phyloP scores from a whole-genome alignment of 768 basidiomycete species.

The Xanthoconium purpureum region DNA sequence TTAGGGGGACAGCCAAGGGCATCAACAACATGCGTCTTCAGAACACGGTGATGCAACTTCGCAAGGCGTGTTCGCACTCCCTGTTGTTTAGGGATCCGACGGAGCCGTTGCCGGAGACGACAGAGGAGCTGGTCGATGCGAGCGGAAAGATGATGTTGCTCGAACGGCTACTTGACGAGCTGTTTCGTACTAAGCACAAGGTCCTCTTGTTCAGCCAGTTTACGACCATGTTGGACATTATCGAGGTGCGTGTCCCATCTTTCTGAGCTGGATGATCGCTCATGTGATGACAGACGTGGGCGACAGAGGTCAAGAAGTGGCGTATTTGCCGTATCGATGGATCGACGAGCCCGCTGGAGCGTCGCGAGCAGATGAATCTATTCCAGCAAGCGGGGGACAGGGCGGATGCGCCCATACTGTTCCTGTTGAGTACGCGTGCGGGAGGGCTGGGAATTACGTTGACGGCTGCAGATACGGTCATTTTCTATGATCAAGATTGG shows the following conservation, averaged over 20 bases:
- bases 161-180: conserved; percentile 77
- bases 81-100: conserved; percentile 65
- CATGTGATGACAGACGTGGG: conserved; percentile 56
- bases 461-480: conserved; percentile 55
- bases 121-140: conserved; percentile 77
- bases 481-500: conserved; percentile 26
- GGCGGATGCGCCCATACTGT: conserved; percentile 65
- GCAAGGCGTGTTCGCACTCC: conserved; percentile 94
- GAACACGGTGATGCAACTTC: conserved; percentile 94
- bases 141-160: conserved; percentile 98
- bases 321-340: conserved; percentile 91
- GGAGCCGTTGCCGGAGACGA: conserved; percentile 45
- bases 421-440: conserved; percentile 89
- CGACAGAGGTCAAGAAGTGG: conserved; percentile 78
- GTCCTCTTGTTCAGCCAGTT: conserved; percentile 91
- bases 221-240: conserved; percentile 93
- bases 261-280: background rate
- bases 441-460: conserved; percentile 97
- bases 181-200: conserved; percentile 80
- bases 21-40: conserved; percentile 93
- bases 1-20: conserved; percentile 56
- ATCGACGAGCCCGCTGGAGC: conserved; percentile 69
- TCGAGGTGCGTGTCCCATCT: conserved; percentile 56
- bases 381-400: conserved; percentile 75
- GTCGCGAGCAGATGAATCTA: conserved; percentile 78